A percentile compares a stretch with the other conserved stretches of the same genome.
These are phyloP conservation scores for Cladophialophora psammophila DNA, from an alignment of 2,329 filamentous ascomycete genomes.

Conservation along the genomic window DNA sequence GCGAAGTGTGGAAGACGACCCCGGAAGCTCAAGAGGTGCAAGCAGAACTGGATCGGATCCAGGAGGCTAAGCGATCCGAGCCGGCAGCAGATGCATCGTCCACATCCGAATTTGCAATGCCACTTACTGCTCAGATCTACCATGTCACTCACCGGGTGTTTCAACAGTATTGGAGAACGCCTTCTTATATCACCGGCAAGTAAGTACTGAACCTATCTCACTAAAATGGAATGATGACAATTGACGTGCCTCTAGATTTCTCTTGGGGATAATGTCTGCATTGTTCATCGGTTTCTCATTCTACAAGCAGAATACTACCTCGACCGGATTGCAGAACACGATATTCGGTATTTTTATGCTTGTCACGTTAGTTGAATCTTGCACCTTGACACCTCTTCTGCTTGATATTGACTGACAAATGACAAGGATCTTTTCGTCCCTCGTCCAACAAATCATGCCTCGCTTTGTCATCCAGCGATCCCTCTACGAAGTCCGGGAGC, in stretches of 20 bases:
- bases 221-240: constrained; percentile 50
- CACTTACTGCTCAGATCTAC: constrained; percentile 70
- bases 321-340: constrained; percentile 73
- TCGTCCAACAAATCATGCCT: constrained; percentile 57
- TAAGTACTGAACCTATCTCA: constrained; percentile 62
- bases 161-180: constrained; percentile 86
- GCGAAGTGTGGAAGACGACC: constrained; percentile 66
- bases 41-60: constrained; percentile 65
- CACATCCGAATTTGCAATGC: constrained; percentile 75
- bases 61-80: constrained; percentile 56
- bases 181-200: constrained; percentile 69
- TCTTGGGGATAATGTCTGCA: constrained; percentile 60
- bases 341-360: constrained; percentile 78
- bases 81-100: constrained; percentile 49
- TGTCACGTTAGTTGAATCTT: constrained; percentile 43
- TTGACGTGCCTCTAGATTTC: constrained; percentile 65
- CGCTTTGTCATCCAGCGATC: constrained; percentile 73
- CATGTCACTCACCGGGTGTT: constrained; percentile 77
- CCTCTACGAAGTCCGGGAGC: constrained; percentile 73
- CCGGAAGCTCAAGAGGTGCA: constrained; percentile 63
- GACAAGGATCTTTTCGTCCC: constrained; percentile 59
- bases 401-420: constrained; percentile 34
- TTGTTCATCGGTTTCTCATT: constrained; percentile 66
- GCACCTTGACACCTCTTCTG: neutral
- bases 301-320: constrained; percentile 69